These are phyloP conservation scores for Alternaria gansuensis DNA, from an alignment of 2,329 filamentous ascomycete species.

Conservation along the genomic window DNA sequence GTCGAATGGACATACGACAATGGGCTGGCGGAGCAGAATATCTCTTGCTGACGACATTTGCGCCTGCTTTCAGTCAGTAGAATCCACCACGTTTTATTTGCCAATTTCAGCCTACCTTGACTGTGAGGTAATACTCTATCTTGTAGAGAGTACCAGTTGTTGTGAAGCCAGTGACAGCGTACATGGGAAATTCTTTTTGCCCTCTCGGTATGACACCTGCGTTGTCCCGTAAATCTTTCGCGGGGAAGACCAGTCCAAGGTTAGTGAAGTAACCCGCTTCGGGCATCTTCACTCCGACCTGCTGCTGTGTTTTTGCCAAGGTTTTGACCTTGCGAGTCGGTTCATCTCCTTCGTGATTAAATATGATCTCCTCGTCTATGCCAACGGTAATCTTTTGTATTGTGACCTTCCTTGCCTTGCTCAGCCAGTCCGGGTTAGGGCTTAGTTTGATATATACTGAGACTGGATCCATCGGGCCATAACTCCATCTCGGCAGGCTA, in stretches of 20 bases:
- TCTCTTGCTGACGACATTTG: constrained; percentile 87
- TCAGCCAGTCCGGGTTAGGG: constrained; percentile 90
- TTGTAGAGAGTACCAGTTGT: constrained; percentile 95
- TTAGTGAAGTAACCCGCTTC: constrained; percentile 94
- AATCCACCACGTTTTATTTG: neutral
- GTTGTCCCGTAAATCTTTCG: constrained; percentile 83
- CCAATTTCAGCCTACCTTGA: constrained; percentile 73
- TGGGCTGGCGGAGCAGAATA: constrained; percentile 87
- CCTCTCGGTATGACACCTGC: constrained; percentile 88
- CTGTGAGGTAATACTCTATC: constrained; percentile 94
- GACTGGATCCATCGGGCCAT: constrained; percentile 92
- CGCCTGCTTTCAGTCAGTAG: constrained; percentile 65
- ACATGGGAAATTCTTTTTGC: constrained; percentile 87
- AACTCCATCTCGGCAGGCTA: constrained; percentile 93
- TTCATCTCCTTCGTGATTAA: constrained; percentile 96
- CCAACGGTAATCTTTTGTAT: constrained; percentile 93
- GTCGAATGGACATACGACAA: constrained; percentile 94
- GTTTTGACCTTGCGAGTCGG: constrained; percentile 89
- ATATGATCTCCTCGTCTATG: constrained; percentile 98
- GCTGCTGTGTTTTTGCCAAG: constrained; percentile 82
- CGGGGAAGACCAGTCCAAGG: constrained; percentile 87
- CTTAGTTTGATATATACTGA: constrained; percentile 94
- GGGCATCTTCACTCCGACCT: constrained; percentile 83
- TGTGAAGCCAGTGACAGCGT: constrained; percentile 88
- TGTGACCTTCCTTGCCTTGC: constrained; percentile 88